Evolutionary conservation across 345 rosid genomes (phyloP).

Genomic region (Hevea brasiliensis): DNA sequence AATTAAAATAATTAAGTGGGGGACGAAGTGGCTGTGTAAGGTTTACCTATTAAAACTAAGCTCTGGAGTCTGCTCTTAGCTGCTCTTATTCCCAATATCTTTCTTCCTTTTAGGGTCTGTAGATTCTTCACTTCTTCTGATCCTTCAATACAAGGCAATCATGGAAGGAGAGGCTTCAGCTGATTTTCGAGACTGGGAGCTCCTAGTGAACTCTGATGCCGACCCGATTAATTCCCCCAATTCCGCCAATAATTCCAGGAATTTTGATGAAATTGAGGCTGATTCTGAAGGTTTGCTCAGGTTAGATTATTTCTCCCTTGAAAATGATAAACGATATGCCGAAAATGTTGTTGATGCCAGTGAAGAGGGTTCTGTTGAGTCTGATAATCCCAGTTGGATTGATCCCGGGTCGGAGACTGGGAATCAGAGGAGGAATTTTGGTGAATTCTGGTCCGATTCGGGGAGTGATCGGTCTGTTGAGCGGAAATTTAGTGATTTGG

Average conservation of each 20-base stretch:
- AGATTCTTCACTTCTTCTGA: too few relatives aligned
- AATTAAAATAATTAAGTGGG: too few relatives aligned
- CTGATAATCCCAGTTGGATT: constrained; percentile 91
- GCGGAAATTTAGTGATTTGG: constrained; percentile 45
- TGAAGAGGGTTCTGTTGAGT: constrained; percentile 56
- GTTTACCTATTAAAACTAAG: too few relatives aligned
- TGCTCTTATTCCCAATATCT: too few relatives aligned
- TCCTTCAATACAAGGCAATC: too few relatives aligned
- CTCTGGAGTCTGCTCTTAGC: too few relatives aligned
- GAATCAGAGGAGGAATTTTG: constrained; percentile 43
- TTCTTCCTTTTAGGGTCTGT: too few relatives aligned
- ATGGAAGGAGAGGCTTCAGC: too few relatives aligned
- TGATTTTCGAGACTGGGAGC: constrained; percentile 80
- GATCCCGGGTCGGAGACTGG: constrained; percentile 62
- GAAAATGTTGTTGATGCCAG: constrained; percentile 33
- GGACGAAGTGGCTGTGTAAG: too few relatives aligned
- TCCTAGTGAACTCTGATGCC: constrained; percentile 49
- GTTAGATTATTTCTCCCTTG: constrained; percentile 73
- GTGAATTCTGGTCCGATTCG: constrained; percentile 83
- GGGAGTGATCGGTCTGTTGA: constrained; percentile 74
- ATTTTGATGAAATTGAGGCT: constrained; percentile 46
- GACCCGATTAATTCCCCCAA: constrained; percentile 29
- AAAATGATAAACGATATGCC: constrained; percentile 40
- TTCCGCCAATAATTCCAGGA: constrained; percentile 28
- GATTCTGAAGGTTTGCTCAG: constrained; percentile 64